Conservation (phyloP, 2,329 filamentous ascomycete species). For the Claviceps spartinae region DNA sequence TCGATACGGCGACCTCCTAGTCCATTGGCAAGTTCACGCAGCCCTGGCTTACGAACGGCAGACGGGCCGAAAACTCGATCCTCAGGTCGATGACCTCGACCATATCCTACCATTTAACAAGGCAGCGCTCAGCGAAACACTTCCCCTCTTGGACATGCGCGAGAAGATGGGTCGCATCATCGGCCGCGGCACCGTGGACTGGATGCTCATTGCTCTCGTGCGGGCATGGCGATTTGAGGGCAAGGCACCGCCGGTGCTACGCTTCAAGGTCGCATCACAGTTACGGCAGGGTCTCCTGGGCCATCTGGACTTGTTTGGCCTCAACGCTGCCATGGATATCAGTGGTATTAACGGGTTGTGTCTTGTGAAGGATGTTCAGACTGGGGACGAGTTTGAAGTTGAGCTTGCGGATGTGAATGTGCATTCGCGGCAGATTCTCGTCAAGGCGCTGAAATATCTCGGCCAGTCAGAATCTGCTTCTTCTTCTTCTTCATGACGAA, state of each 20-base stretch:
- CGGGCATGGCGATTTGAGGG: conserved; percentile 45
- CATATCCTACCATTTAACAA: conserved; percentile 33
- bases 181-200: conserved; percentile 32
- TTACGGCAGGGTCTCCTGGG: conserved; percentile 23
- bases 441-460: conserved; percentile 28
- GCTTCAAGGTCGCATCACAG: conserved; percentile 31
- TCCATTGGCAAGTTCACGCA: conserved; percentile 54
- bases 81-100: conserved; percentile 15
- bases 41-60: conserved; percentile 35
- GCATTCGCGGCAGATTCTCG: conserved; percentile 29
- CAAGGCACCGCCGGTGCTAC: conserved; percentile 32
- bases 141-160: conserved; percentile 38
- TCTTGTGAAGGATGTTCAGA: conserved; percentile 27
- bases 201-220: conserved; percentile 45
- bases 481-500: not conserved
- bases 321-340: conserved; percentile 27
- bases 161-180: conserved; percentile 36
- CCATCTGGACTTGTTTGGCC: conserved; percentile 37
- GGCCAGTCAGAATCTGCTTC: not conserved
- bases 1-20: conserved; percentile 47
- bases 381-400: conserved; percentile 43
- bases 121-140: conserved; percentile 26
- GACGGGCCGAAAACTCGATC: conserved; percentile 13
- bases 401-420: conserved; percentile 41
- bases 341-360: conserved; percentile 23